Percentiles rank a stretch among this genome's conserved stretches.
phyloP scores from a whole-genome alignment of 1,284 basidiomycete species.

The Anthracocystis walkeri region DNA sequence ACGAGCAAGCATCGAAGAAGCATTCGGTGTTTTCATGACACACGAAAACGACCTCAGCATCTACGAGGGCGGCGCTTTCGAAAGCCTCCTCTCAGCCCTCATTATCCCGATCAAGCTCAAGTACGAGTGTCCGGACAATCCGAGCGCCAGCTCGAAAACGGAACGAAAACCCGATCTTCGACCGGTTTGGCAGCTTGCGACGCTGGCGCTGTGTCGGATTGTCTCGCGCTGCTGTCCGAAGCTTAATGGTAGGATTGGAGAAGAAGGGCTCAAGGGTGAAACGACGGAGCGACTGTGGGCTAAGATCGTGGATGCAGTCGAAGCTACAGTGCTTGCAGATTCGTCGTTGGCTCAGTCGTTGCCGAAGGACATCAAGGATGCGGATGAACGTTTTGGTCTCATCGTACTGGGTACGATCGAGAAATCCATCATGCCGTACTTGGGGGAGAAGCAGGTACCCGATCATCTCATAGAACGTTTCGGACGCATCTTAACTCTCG shows the following conservation, averaged over 20 bases:
- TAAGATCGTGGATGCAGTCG: conserved; percentile 84
- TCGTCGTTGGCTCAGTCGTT: conserved; percentile 76
- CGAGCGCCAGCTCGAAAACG: conserved; percentile 71
- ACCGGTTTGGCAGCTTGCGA: conserved; percentile 56
- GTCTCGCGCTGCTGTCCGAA: conserved; percentile 31
- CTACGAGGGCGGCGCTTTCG: conserved; percentile 84
- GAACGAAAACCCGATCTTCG: conserved; percentile 27
- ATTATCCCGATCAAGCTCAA: conserved; percentile 88
- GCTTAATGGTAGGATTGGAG: conserved; percentile 17
- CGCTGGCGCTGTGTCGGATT: conserved; percentile 47
- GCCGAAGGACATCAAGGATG: conserved; percentile 74
- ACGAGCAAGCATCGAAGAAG: conserved; percentile 85
- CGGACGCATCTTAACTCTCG: conserved; percentile 79
- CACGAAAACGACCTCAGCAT: conserved; percentile 74
- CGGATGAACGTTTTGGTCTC: conserved; percentile 89
- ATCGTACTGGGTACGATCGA: conserved; percentile 73
- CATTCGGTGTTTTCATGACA: conserved; percentile 75
- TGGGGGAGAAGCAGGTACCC: conserved; percentile 79
- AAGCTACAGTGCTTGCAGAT: conserved; percentile 84
- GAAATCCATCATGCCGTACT: conserved; percentile 80
- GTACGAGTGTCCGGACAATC: conserved; percentile 83
- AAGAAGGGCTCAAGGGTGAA: conserved; percentile 74
- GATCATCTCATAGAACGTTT: conserved; percentile 79
- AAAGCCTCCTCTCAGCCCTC: conserved; percentile 77
- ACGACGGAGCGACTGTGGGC: conserved; percentile 83